Conservation (phyloP, 2,329 filamentous ascomycete species). For the Colletotrichum brevisporum region DNA sequence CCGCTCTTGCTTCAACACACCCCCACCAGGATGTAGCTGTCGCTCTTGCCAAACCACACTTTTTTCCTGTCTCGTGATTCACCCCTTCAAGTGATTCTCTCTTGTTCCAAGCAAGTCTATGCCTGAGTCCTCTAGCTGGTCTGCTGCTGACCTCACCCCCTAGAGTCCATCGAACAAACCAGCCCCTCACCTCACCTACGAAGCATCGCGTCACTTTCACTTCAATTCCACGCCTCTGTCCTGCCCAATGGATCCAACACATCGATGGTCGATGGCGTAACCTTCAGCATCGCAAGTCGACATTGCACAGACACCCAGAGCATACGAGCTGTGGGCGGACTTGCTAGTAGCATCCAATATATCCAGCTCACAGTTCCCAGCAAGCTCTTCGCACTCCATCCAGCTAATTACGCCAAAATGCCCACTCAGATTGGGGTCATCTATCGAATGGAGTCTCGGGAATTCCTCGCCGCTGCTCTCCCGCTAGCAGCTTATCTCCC, state of each 20-base stretch:
- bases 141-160: constrained; percentile 25
- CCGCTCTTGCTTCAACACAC: constrained; percentile 34
- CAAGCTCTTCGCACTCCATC: not conserved
- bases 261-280: constrained; percentile 35
- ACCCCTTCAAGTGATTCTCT: constrained; percentile 29
- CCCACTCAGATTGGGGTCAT: constrained; percentile 11
- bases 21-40: constrained; percentile 30
- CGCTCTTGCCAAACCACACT: constrained; percentile 26
- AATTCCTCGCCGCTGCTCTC: constrained; percentile 30
- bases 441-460: not conserved
- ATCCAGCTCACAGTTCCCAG: not conserved
- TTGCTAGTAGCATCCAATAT: constrained; percentile 16
- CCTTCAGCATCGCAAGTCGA: constrained; percentile 21
- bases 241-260: constrained; percentile 17
- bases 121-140: constrained; percentile 20
- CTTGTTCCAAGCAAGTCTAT: constrained; percentile 36
- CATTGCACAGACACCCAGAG: constrained; percentile 16
- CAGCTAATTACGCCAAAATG: constrained; percentile 23
- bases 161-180: constrained; percentile 17
- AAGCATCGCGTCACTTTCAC: constrained; percentile 18
- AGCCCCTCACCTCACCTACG: constrained; percentile 19
- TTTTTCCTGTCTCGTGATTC: constrained; percentile 39
- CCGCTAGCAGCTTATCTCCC: constrained; percentile 30
- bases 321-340: not conserved
- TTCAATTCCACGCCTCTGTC: not conserved